Conservation (phyloP, 805 yeast species). For the Yarrowia sp. region DNA sequence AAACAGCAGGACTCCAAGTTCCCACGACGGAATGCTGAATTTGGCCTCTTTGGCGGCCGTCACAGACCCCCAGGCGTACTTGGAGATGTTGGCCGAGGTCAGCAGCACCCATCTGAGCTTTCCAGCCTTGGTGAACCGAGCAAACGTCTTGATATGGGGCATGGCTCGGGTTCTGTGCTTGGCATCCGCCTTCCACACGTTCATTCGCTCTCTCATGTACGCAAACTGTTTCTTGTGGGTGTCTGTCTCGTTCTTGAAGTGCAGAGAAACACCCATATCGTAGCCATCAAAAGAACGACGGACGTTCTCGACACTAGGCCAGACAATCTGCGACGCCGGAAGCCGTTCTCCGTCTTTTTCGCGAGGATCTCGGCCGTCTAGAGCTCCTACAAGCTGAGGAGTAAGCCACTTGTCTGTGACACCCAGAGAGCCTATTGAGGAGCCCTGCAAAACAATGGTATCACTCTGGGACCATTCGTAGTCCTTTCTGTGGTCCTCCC, state of each 20-base stretch:
- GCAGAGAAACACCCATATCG: constrained; percentile 59
- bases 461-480: not conserved
- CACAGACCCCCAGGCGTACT: constrained; percentile 79
- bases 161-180: constrained; percentile 53
- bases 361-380: not conserved
- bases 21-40: constrained; percentile 56
- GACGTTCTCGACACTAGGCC: constrained; percentile 56
- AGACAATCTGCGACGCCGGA: constrained; percentile 49
- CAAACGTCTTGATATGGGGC: constrained; percentile 74
- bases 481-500: constrained; percentile 6
- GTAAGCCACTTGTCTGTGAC: constrained; percentile 42
- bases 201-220: constrained; percentile 55
- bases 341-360: not conserved
- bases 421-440: constrained; percentile 48
- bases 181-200: constrained; percentile 54
- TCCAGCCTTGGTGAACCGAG: constrained; percentile 43
- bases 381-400: constrained; percentile 39
- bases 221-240: constrained; percentile 52
- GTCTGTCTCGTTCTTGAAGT: constrained; percentile 51
- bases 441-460: constrained; percentile 44
- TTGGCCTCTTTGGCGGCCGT: constrained; percentile 41
- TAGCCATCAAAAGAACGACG: constrained; percentile 55
- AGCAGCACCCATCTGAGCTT: constrained; percentile 71
- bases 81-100: constrained; percentile 77
- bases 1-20: constrained; percentile 61